Conservation (phyloP, 1,284 basidiomycete genomes). For the Pseudozyma pruni region DNA sequence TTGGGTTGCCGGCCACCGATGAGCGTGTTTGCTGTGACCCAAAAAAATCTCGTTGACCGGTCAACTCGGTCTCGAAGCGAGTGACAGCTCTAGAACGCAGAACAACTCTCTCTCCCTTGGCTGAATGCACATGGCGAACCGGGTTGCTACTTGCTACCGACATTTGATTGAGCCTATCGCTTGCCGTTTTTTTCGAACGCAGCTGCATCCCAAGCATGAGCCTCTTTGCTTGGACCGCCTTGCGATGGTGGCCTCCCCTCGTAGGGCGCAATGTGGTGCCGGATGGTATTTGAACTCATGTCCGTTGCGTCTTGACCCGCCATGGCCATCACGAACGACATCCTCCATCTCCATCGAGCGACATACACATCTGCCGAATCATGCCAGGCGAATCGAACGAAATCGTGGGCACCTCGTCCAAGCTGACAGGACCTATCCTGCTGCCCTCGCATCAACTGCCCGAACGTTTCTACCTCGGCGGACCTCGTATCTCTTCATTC, state of each 20-base stretch:
- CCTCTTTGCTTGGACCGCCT: no score
- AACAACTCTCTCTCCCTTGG: background rate
- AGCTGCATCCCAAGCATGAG: no score
- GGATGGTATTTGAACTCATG: no score
- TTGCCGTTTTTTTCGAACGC: no score
- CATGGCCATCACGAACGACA: no score
- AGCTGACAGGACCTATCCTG: constrained; percentile 19
- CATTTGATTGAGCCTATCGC: no score
- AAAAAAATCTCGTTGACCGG: constrained; percentile 1
- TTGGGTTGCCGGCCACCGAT: constrained; percentile 18
- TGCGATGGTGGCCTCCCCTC: no score
- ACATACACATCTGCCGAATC: background rate
- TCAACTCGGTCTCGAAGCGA: background rate
- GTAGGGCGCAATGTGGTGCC: no score
- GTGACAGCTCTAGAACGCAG: no score
- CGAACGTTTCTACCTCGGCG: constrained; percentile 34
- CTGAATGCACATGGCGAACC: background rate
- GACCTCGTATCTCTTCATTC: constrained; percentile 30
- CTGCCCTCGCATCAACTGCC: constrained; percentile 37
- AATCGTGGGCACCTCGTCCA: background rate
- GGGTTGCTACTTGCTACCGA: no score
- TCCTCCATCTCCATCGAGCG: background rate
- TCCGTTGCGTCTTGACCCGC: background rate
- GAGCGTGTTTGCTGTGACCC: background rate
- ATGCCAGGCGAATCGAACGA: constrained; percentile 20